These are phyloP conservation scores for Phalaenopsis hybrid DNA, from an alignment of 116 monocot genomes.

Conservation along the genomic window DNA sequence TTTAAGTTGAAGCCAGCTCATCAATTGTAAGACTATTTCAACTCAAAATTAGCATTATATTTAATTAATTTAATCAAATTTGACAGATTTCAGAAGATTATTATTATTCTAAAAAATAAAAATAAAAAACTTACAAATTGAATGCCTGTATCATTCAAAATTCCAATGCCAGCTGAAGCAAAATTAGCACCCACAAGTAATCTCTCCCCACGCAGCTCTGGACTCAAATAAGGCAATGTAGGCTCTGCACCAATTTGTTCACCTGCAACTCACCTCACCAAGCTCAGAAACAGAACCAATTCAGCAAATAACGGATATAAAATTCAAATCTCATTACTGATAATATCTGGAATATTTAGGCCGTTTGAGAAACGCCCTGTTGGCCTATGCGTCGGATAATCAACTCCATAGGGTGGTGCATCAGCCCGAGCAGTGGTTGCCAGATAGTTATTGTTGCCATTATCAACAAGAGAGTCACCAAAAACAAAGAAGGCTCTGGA, in stretches of 20 bases:
- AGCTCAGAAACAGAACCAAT: not conserved
- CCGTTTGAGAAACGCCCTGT: slow-evolving; percentile 34
- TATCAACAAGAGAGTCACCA: slow-evolving; percentile 22
- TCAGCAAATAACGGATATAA: not conserved
- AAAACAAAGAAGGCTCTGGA: slow-evolving; percentile 21
- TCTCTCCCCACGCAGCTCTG: slow-evolving; percentile 32
- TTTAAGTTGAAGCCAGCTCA: too few relatives aligned
- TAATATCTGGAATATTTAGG: slow-evolving; percentile 21
- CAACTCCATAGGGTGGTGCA: slow-evolving; percentile 19
- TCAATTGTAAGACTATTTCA: too few relatives aligned
- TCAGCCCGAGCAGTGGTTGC: slow-evolving; percentile 20
- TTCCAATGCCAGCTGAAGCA: slow-evolving; percentile 49
- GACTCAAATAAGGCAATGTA: slow-evolving; percentile 48
- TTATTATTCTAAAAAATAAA: too few relatives aligned
- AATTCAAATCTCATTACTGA: slow-evolving; percentile 7
- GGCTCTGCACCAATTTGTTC: slow-evolving; percentile 38
- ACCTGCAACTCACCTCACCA: slow-evolving; percentile 15
- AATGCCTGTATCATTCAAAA: slow-evolving; percentile 41
- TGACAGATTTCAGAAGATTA: too few relatives aligned
- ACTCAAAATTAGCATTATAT: too few relatives aligned
- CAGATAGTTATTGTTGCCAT: slow-evolving; percentile 24
- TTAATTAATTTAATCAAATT: too few relatives aligned
- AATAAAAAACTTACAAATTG: slow-evolving; percentile 33
- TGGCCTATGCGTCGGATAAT: slow-evolving; percentile 20
- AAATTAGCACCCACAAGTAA: slow-evolving; percentile 44